A percentile compares a stretch with the other conserved stretches of the same genome.
phyloP scores from a whole-genome alignment of 192 early-diverging fungal species.

The Coemansia sp. region DNA sequence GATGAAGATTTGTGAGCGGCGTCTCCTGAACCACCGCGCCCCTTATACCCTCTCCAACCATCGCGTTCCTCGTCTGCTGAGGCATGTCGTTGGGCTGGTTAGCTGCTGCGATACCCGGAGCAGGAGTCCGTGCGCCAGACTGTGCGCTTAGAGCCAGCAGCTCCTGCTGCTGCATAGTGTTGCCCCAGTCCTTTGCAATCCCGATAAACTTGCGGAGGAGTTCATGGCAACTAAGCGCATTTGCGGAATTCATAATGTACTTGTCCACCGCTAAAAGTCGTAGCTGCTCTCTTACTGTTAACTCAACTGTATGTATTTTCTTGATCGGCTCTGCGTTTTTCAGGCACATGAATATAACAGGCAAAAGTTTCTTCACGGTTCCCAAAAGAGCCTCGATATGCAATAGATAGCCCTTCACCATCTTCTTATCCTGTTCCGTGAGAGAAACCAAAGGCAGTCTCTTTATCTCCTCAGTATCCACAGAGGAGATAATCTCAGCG shows the following conservation, averaged over 20 bases:
- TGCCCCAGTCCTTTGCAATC: conserved; percentile 44
- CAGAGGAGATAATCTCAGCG: conserved; percentile 7
- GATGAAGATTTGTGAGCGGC: conserved; percentile 51
- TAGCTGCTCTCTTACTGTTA: conserved; percentile 35
- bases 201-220: conserved; percentile 15
- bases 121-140: neutral
- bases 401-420: conserved; percentile 19
- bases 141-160: neutral
- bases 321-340: conserved; percentile 15
- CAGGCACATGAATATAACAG: conserved; percentile 30
- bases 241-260: conserved; percentile 31
- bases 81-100: neutral
- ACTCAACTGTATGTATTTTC: conserved; percentile 18
- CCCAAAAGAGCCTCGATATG: conserved; percentile 22
- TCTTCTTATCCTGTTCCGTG: conserved; percentile 24
- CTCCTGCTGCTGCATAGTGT: conserved; percentile 14
- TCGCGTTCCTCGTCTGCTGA: conserved; percentile 4
- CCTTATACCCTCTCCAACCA: neutral
- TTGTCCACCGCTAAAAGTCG: conserved; percentile 39
- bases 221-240: neutral
- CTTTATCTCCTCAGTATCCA: conserved; percentile 9
- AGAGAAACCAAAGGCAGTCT: conserved; percentile 12
- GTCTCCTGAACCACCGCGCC: conserved; percentile 14
- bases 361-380: conserved; percentile 18
- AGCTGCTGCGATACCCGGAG: neutral